Evolutionary conservation across 2,329 filamentous ascomycete genomes (phyloP), one percentile per base, ranked within the genome.

Genomic region (Drechslerella coelobrocha): DNA sequence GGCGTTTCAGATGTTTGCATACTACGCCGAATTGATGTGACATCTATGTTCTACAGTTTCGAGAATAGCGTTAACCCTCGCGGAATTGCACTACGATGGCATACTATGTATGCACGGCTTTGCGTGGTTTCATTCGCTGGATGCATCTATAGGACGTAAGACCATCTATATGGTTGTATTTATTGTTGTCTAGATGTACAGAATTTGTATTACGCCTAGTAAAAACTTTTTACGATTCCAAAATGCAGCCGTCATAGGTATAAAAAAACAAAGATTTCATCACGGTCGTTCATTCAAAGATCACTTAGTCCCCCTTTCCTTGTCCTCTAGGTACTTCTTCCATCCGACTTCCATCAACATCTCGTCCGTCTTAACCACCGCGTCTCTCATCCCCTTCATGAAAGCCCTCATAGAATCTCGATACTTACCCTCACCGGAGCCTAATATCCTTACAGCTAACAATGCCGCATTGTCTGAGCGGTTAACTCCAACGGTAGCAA

Each of bases 401-500:
- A 52, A 71, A 6, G 26, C 29, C 8, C 26, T 21, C 59, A 71
- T 63, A 2, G 59, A 53, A 21, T 63, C 29, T 51, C 59, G 37
- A 29, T 71, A 55, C 31, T 27, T 81, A 12, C 80, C 79, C 63
- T 88, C 84, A 37, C 80, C 81, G 2, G 84, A 78, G 1, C 75
- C 75, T 2, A 92, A 78, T 31, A 91, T 88, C 17, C 88, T 81
- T 19, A 88, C 83, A 0, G 89, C 89, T n/a, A 91, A 79, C 17
- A 91, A 81, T 0, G 86, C 89, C 0, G 89, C 89, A 75, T 92
- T 92, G 61, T 88, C 88, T 23, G 87, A 89, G 79, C 92, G 92
- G 79, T 91, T 90, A 78, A 92, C 91, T 9, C 86, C 89, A 2
- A 92, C 88, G 0, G 89, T 91, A 4, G 89, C 89, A 12, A 88